A percentile compares a stretch with the other conserved stretches of the same genome.
Conservation (phyloP, 257 asterid genomes). For the Galeopsis tetrahit region DNA sequence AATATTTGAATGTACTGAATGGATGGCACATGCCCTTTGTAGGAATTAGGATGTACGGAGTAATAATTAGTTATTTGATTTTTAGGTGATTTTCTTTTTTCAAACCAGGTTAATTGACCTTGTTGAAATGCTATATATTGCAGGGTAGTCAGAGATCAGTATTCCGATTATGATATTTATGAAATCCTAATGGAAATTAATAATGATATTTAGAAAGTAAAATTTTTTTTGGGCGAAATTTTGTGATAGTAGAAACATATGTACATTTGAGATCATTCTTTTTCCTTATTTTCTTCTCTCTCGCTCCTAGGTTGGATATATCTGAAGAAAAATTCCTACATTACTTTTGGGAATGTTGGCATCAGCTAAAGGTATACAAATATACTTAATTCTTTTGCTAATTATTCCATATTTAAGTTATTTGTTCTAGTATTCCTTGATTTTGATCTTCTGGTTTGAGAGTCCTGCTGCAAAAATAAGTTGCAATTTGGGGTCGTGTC, state of each 20-base stretch:
- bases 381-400: conserved; percentile 11
- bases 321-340: conserved; percentile 76
- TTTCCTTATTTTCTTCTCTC: conserved; percentile 35
- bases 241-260: conserved; percentile 13
- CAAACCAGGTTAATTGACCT: background rate
- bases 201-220: background rate
- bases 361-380: conserved; percentile 66
- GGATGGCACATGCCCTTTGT: background rate
- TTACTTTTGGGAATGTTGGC: conserved; percentile 89
- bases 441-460: conserved; percentile 25
- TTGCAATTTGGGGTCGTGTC: background rate
- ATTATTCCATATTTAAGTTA: background rate
- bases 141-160: background rate
- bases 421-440: conserved; percentile 20
- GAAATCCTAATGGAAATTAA: conserved; percentile 14
- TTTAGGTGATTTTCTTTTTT: conserved; percentile 1
- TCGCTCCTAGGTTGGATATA: conserved; percentile 71
- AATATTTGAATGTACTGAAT: background rate
- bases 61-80: background rate
- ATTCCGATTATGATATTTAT: background rate
- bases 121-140: conserved; percentile 12
- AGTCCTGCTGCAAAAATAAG: background rate
- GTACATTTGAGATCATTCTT: conserved; percentile 18
- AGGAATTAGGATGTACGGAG: background rate
- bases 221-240: background rate